Evolutionary conservation across 1,284 basidiomycete species (phyloP), one percentile per base, ranked within the genome.

Genomic region (Ganoderma lingzhi): DNA sequence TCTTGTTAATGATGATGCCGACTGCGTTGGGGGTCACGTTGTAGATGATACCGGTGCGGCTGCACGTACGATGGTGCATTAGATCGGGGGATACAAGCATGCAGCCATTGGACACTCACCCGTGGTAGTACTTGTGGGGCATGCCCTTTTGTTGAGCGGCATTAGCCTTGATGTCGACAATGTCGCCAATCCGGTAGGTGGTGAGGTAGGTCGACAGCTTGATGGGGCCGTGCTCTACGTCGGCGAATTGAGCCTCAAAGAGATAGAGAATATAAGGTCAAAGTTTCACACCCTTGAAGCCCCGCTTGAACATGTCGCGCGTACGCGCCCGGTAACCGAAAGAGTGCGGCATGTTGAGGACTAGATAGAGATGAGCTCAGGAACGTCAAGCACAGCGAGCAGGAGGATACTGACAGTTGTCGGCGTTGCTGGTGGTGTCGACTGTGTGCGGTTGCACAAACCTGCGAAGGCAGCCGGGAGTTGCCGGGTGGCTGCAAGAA

Each of bases 161-260:
- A 83, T 99, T 99, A 78, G 97, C 97, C 88, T 98, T 98, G 90
- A 99, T 99, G 87, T 99, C 97, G 78, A 99, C 97, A 80, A 99
- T 98, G 84, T 99, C 97, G 76, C 97, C 97, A 76, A 99, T 90
- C 78, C 92, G 91, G 92, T 94, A 99, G 85, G 91, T 90, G 81
- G 93, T 90, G 80, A 99, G 87, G 91, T 91, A 99, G 65, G 96
- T 99, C 76, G 96, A 96, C 80, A 99, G 77, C 83, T 95, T 94
- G 75, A 97, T 89, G 78, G 90, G 90, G 80, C 97, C 97, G 83
- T 96, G 93, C 82, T 98, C 96, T 97, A 81, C 56, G 76, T 58
- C 66, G 39, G 12, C 23, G 37, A 39, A 61, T 71, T 71, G 68
- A 72, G 69, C 66, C 64, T 35, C 5, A 23, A 39, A 70, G 48